phyloP scores from a whole-genome alignment of 2,329 filamentous ascomycete genomes.

The Pseudogymnoascus sp. region DNA sequence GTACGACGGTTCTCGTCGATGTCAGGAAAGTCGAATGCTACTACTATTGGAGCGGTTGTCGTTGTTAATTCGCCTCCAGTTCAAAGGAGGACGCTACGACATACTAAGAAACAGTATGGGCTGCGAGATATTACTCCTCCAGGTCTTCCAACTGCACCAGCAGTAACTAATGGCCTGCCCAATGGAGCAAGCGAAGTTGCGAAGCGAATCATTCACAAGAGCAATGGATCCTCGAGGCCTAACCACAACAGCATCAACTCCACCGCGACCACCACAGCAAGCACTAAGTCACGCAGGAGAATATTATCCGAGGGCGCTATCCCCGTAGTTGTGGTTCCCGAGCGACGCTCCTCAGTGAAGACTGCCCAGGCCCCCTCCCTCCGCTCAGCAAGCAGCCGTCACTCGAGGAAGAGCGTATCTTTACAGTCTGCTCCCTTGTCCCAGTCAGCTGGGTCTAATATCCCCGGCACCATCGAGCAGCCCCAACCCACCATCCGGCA shows the following conservation, averaged over 20 bases:
- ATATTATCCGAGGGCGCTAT: constrained; percentile 53
- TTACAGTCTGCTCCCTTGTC: constrained; percentile 40
- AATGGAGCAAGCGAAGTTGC: not conserved
- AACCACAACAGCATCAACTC: constrained; percentile 35
- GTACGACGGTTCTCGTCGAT: constrained; percentile 44
- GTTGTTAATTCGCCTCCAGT: constrained; percentile 44
- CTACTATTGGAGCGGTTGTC: constrained; percentile 51
- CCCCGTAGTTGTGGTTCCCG: constrained; percentile 55
- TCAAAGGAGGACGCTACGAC: constrained; percentile 48
- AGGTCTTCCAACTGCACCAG: constrained; percentile 20
- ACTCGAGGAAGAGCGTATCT: constrained; percentile 44
- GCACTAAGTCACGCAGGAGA: constrained; percentile 49
- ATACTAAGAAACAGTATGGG: constrained; percentile 49
- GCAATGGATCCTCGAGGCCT: not conserved
- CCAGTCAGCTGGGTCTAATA: constrained; percentile 37
- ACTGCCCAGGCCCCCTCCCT: constrained; percentile 46
- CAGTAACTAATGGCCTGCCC: not conserved
- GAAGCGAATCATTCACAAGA: constrained; percentile 1
- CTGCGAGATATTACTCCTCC: constrained; percentile 39
- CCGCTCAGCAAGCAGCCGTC: constrained; percentile 54
- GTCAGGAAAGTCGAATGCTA: constrained; percentile 47
- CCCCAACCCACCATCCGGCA: constrained; percentile 18
- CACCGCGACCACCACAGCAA: constrained; percentile 42
- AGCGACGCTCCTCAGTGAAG: constrained; percentile 43
- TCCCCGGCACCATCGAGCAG: constrained; percentile 38